Percentiles rank a stretch among this genome's conserved stretches.
Conservation (phyloP, 2,329 filamentous ascomycete genomes). For the Colletotrichum sp. region DNA sequence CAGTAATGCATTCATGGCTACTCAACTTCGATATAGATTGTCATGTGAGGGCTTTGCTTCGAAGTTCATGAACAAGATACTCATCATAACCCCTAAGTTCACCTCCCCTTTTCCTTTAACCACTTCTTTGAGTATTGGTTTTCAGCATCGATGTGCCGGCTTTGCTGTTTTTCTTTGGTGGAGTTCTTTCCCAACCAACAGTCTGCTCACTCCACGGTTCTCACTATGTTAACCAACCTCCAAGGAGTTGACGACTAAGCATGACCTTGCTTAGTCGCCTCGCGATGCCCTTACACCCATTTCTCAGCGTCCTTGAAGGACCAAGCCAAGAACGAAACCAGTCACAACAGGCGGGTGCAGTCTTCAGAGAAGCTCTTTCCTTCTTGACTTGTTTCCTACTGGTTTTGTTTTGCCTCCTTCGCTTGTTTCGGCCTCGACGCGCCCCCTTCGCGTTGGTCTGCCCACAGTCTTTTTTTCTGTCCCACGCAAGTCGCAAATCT, state of each 20-base stretch:
- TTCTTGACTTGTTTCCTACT: background rate
- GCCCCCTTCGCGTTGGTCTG: background rate
- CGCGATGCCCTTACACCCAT: background rate
- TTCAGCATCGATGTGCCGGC: accelerated
- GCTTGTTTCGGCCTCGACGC: background rate
- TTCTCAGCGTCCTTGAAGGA: background rate
- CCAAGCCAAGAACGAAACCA: background rate
- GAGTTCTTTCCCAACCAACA: background rate
- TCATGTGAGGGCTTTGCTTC: background rate
- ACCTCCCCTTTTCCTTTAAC: background rate
- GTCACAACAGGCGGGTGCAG: background rate
- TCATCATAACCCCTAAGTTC: background rate
- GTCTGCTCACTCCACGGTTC: background rate
- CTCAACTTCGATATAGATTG: background rate
- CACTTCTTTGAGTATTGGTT: background rate
- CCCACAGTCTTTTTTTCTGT: background rate
- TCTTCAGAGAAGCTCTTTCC: background rate
- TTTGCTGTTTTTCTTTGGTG: background rate
- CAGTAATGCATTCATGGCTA: accelerated
- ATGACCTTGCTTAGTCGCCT: background rate
- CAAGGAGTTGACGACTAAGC: background rate
- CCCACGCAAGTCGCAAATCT: background rate
- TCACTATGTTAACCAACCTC: background rate
- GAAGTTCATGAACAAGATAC: background rate
- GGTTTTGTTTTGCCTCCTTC: background rate